phyloP scores from a whole-genome alignment of 2,329 filamentous ascomycete genomes.

The Nakataea oryzae region DNA sequence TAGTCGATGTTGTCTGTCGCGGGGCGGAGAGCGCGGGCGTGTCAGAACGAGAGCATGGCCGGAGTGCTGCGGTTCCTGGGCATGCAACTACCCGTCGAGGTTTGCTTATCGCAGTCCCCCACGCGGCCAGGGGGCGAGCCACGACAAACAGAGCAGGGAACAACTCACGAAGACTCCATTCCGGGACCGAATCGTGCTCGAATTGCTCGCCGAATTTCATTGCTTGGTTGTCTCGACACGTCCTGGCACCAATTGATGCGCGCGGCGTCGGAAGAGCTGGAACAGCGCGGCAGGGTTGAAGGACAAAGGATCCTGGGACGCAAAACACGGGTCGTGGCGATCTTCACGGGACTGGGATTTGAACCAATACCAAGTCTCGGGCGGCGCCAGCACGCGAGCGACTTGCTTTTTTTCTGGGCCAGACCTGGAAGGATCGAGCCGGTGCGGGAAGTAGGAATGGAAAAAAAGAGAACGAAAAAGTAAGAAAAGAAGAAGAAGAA shows the following conservation, averaged over 20 bases:
- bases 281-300: background rate
- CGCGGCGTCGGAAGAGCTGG: background rate
- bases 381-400: background rate
- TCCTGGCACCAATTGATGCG: slow-evolving; percentile 1
- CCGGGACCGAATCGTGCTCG: slow-evolving; percentile 65
- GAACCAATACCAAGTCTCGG: background rate
- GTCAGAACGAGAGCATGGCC: background rate
- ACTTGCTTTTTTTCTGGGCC: background rate
- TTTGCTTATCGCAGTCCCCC: background rate
- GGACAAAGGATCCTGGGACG: background rate
- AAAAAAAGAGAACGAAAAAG: too few species aligned
- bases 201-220: slow-evolving; percentile 76
- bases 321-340: background rate
- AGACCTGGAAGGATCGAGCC: background rate
- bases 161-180: slow-evolving; percentile 65
- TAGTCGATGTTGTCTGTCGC: slow-evolving; percentile 74
- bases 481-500: background rate
- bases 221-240: slow-evolving; percentile 2
- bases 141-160: background rate
- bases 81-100: background rate
- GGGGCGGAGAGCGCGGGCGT: too few species aligned
- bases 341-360: background rate
- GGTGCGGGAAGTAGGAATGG: background rate
- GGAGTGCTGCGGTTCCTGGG: background rate
- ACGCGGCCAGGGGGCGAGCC: background rate